phyloP scores from a whole-genome alignment of 176 grass and related monocot species.

The Paspalum vaginatum region DNA sequence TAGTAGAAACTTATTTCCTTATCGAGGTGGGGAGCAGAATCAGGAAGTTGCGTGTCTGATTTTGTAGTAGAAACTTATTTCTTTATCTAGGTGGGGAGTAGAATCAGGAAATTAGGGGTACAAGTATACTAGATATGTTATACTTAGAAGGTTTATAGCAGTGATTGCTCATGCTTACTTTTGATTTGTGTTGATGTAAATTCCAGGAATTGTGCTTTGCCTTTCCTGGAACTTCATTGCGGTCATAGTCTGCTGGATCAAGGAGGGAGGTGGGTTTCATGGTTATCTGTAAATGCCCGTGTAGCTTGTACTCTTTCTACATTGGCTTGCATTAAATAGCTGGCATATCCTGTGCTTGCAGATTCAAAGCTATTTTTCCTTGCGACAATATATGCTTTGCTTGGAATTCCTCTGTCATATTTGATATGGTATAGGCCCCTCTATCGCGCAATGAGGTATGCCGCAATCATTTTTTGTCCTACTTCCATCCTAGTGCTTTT shows the following conservation, averaged over 20 bases:
- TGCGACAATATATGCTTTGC: conserved; percentile 85
- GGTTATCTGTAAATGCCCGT: neutral
- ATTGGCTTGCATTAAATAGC: conserved; percentile 1
- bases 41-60: neutral
- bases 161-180: neutral
- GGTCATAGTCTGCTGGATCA: conserved; percentile 95
- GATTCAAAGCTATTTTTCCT: conserved; percentile 93
- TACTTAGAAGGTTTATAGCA: neutral
- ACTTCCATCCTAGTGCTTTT: neutral
- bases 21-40: neutral
- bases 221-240: conserved; percentile 88
- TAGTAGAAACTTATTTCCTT: neutral
- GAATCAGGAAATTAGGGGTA: neutral
- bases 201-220: conserved; percentile 82
- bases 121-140: neutral
- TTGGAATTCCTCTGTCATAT: conserved; percentile 89
- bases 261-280: conserved; percentile 76
- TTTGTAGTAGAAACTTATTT: neutral
- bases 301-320: neutral
- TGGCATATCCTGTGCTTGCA: conserved; percentile 35
- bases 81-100: neutral
- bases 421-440: conserved; percentile 92
- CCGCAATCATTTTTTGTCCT: neutral
- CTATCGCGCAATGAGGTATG: conserved; percentile 91
- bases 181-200: conserved; percentile 9